A percentile compares a stretch with the other conserved stretches of the same genome.
These are phyloP conservation scores for Penicillium sp. DNA, from an alignment of 2,329 filamentous ascomycete genomes.

Conservation along the genomic window DNA sequence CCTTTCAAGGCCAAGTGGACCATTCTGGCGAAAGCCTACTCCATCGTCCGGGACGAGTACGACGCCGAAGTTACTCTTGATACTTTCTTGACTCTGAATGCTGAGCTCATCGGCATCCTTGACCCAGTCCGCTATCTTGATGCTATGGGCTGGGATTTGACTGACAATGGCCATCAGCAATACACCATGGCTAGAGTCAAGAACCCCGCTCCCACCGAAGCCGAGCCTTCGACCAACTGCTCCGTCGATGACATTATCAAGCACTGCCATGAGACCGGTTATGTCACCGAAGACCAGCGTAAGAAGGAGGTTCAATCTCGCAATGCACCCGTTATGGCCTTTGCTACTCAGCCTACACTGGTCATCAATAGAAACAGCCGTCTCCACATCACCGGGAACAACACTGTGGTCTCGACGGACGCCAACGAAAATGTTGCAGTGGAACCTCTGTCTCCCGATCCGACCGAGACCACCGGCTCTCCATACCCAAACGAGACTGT, in stretches of 20 bases:
- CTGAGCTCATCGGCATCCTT: constrained; percentile 29
- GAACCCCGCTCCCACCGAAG: constrained; percentile 23
- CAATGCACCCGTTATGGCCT: constrained; percentile 30
- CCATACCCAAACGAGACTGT: not conserved
- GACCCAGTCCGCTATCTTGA: constrained; percentile 23
- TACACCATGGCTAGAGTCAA: constrained; percentile 29
- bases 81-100: constrained; percentile 53
- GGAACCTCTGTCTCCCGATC: constrained; percentile 6
- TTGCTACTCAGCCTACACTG: constrained; percentile 31
- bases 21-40: constrained; percentile 61
- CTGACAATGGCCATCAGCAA: constrained; percentile 34
- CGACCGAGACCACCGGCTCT: not conserved
- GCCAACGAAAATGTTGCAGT: constrained; percentile 1
- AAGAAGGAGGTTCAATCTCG: constrained; percentile 16
- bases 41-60: constrained; percentile 57
- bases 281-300: constrained; percentile 27
- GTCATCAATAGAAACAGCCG: constrained; percentile 18
- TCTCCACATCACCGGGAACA: constrained; percentile 23
- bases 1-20: constrained; percentile 58
- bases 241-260: constrained; percentile 40
- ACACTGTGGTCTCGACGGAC: constrained; percentile 12
- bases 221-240: constrained; percentile 34
- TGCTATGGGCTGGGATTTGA: constrained; percentile 34
- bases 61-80: constrained; percentile 53
- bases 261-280: constrained; percentile 37